These are phyloP conservation scores for Serpula lacrymans DNA, from an alignment of 768 basidiomycete genomes.

Conservation along the genomic window DNA sequence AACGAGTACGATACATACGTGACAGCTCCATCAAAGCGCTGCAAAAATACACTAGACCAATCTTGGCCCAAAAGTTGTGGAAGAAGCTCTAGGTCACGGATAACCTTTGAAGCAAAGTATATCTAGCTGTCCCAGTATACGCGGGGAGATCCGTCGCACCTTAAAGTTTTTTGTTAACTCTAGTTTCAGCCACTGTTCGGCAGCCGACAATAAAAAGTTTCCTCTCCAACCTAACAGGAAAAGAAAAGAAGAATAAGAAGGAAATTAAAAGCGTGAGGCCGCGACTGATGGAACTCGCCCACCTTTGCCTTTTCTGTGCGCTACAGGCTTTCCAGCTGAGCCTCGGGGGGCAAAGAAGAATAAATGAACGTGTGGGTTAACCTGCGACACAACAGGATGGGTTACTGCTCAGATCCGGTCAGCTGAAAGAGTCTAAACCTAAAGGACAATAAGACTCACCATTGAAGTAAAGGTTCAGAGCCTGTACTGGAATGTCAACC, in stretches of 20 bases:
- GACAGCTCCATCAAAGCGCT: constrained; percentile 85
- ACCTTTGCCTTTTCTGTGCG: constrained; percentile 92
- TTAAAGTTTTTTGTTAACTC: constrained; percentile 97
- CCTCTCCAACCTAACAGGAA: constrained; percentile 77
- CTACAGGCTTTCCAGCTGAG: constrained; percentile 89
- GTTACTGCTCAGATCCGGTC: constrained; percentile 52
- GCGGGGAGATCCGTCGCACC: constrained; percentile 31
- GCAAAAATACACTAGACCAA: constrained; percentile 95
- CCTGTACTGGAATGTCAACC: constrained; percentile 93
- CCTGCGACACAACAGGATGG: constrained; percentile 91
- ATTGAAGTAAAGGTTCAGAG: constrained; percentile 86
- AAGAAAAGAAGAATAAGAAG: not conserved
- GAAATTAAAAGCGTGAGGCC: not conserved
- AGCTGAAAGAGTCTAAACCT: constrained; percentile 3
- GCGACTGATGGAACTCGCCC: not conserved
- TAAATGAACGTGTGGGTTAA: constrained; percentile 86
- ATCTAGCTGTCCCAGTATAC: not conserved
- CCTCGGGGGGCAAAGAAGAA: constrained; percentile 94
- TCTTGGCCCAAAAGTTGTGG: constrained; percentile 93
- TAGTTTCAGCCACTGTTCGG: constrained; percentile 92
- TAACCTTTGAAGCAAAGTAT: constrained; percentile 48
- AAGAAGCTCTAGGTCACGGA: constrained; percentile 92
- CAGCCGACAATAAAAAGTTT: constrained; percentile 87
- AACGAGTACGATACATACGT: constrained; percentile 58
- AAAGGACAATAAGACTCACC: constrained; percentile 35